phyloP scores from a whole-genome alignment of 306 rosid genomes.

The Malus sylvestris region DNA sequence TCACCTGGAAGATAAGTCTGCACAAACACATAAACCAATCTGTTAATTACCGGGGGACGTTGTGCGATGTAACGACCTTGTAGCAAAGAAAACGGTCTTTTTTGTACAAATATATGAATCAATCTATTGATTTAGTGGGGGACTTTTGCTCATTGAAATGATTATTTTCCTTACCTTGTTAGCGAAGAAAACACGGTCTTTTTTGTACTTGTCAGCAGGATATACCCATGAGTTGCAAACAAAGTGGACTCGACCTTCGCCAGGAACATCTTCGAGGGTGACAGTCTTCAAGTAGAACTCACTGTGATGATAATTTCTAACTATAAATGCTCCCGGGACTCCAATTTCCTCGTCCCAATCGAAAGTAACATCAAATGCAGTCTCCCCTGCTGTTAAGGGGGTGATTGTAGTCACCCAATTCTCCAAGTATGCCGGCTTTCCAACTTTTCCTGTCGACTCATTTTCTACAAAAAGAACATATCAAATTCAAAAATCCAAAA shows the following conservation, averaged over 20 bases:
- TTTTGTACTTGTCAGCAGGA: constrained; percentile 50
- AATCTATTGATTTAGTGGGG: neutral
- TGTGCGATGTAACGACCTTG: neutral
- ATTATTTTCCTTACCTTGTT: constrained; percentile 41
- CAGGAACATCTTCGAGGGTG: constrained; percentile 66
- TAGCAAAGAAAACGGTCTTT: neutral
- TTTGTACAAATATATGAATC: neutral
- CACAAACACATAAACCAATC: neutral
- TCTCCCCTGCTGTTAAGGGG: constrained; percentile 44
- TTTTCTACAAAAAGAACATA: constrained; percentile 30
- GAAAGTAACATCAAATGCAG: constrained; percentile 47
- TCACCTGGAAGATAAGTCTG: constrained; percentile 63
- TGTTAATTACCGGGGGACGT: neutral
- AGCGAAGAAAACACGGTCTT: constrained; percentile 64
- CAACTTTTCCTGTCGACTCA: constrained; percentile 45
- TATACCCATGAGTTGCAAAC: constrained; percentile 87
- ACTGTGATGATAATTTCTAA: constrained; percentile 56
- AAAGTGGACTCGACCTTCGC: constrained; percentile 55
- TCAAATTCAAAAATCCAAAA: neutral
- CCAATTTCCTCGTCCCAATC: constrained; percentile 61
- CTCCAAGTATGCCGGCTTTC: constrained; percentile 52
- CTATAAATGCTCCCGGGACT: constrained; percentile 62
- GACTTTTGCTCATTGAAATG: neutral
- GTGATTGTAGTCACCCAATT: constrained; percentile 44
- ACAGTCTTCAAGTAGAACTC: constrained; percentile 62